Base-by-base conservation (phyloP, 1,139 yeast species). In the Insectozyma bohioensis region DNA sequence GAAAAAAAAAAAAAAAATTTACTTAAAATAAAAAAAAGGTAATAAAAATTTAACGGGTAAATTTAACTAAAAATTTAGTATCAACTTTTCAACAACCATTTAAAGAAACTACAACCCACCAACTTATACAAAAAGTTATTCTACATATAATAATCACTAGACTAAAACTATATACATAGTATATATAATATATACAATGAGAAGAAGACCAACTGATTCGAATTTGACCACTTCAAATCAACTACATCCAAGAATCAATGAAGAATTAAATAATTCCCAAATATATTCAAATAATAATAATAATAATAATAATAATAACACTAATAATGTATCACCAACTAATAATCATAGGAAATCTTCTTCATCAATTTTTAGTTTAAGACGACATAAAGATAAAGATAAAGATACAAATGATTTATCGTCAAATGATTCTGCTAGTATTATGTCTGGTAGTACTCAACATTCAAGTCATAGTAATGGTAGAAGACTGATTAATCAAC, bases 341-440 rank as follows among this genome's bases (percentile, higher is more conserved):
- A 19, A 18, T 12, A 20, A 28, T 11, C 23, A 34, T 23, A 48
- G 72, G 33, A 57, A 58, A 37, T 58, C 68, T 19, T 53, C 68
- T n/a, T 57, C 66, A 23, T 63, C 71, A 16, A 58, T 68, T 13
- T 68, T 68, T 45, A 58, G 67, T 42, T 47, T 65, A 31, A 52
- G 66, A 31, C 64, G 63, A 46, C 45, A 41, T 28, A 43, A 45
- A 33, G 55, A 51, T 22, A 50, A 44, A 31, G 33, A 31, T 15
- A 31, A 22, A 12, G 33, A 33, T 9, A 35, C 22, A 3, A 52
- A 48, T 24, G 74, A 67, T 41, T 39, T 51, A 12, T 61, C 67
- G 5, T 63, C 69, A 20, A 42, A 53, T 24, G 72, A 66, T 36
- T 48, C 63, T 3, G 61, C 60, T 14, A 61, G 67, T 36, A 60